Evolutionary conservation across 2,329 filamentous ascomycete species (phyloP).

Genomic region (Orbilia blumenaviensis): DNA sequence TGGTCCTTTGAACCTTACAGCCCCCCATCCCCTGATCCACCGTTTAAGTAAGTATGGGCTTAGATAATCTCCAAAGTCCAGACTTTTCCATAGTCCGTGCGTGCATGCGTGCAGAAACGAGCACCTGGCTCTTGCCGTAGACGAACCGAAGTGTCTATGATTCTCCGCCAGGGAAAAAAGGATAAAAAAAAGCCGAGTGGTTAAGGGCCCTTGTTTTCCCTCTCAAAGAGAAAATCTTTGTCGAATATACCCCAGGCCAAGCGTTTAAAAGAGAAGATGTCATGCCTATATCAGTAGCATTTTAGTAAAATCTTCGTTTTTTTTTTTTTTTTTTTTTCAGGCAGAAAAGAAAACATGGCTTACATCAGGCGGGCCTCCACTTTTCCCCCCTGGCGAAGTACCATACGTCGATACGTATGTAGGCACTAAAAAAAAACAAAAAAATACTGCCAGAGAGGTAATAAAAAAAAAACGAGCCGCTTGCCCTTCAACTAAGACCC

Average conservation of each 20-base stretch:
- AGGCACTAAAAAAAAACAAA: background rate
- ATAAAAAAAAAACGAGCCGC: slow-evolving; percentile 9
- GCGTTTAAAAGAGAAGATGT: too few species aligned
- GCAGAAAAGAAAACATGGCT: slow-evolving; percentile 30
- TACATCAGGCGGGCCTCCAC: slow-evolving; percentile 7
- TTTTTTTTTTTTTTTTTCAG: slow-evolving; percentile 17
- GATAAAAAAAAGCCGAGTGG: slow-evolving; percentile 19
- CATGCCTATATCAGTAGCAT: too few species aligned
- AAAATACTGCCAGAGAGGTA: background rate
- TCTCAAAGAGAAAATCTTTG: background rate
- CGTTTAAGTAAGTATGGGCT: background rate
- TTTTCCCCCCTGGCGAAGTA: background rate
- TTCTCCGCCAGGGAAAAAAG: slow-evolving; percentile 3
- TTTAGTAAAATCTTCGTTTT: background rate
- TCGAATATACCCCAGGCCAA: background rate
- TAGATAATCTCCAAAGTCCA: slow-evolving; percentile 35
- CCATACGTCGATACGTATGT: background rate
- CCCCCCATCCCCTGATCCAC: background rate
- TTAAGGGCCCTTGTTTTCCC: background rate
- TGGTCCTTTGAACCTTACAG: background rate
- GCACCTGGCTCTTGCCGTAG: background rate
- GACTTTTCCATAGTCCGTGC: background rate
- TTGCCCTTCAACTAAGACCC: slow-evolving; percentile 6
- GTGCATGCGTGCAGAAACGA: slow-evolving; percentile 7
- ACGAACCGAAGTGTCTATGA: slow-evolving; percentile 10